phyloP scores from a whole-genome alignment of 345 rosid genomes.

The Lepidium aucheri region DNA sequence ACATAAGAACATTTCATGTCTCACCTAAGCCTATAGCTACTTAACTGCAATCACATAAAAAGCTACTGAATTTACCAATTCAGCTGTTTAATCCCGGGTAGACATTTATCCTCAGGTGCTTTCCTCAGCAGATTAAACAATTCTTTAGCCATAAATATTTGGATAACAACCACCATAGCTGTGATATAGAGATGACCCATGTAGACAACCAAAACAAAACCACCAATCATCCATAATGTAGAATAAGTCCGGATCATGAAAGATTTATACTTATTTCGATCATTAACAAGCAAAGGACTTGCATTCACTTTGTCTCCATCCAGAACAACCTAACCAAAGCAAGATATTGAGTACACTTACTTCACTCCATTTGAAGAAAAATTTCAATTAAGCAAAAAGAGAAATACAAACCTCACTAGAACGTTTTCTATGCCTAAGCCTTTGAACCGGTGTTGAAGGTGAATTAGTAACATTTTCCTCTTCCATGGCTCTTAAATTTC shows the following conservation, averaged over 20 bases:
- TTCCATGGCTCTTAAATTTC: slow-evolving; percentile 40
- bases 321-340: slow-evolving; percentile 37
- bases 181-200: slow-evolving; percentile 95
- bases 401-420: slow-evolving; percentile 51
- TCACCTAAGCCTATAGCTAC: neutral
- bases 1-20: neutral
- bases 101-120: slow-evolving; percentile 74
- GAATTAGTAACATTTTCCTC: slow-evolving; percentile 37
- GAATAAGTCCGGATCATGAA: slow-evolving; percentile 74
- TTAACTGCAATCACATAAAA: neutral
- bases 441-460: slow-evolving; percentile 39
- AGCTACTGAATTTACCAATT: slow-evolving; percentile 50
- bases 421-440: slow-evolving; percentile 64
- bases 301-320: slow-evolving; percentile 59
- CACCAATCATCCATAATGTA: slow-evolving; percentile 89
- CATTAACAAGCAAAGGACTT: slow-evolving; percentile 52
- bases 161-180: slow-evolving; percentile 96
- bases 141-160: slow-evolving; percentile 89
- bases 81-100: slow-evolving; percentile 78
- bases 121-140: slow-evolving; percentile 77
- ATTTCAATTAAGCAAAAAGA: neutral
- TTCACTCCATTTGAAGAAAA: neutral
- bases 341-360: neutral
- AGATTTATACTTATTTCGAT: slow-evolving; percentile 68
- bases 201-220: slow-evolving; percentile 71